Evolutionary conservation across 1,284 basidiomycete species (phyloP), one percentile per base, ranked within the genome.

Genomic region (Apiotrichum montevideense): DNA sequence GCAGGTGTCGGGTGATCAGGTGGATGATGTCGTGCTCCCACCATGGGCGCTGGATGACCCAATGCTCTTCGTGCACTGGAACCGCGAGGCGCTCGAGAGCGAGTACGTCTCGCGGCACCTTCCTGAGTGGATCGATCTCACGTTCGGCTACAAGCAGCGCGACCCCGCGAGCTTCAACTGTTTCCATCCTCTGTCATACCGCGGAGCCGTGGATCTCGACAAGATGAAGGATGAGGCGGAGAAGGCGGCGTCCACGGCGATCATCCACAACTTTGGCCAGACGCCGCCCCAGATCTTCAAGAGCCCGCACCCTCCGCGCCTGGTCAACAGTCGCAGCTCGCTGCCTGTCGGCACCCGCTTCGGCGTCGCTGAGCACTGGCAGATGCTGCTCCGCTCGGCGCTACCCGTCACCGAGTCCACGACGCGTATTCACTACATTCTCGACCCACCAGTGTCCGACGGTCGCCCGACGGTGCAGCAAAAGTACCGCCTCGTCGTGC

Each of bases 241-340:
- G 76, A 84, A 89, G 42, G 90, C 93, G 66, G 92, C 93, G 0
- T 90, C 90, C 2, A 88, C 94, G 7, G 90, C 92, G 4, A 95
- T 94, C 63, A 96, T 98, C 47, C 93, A 97, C 75, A 96, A 95
- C 64, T 88, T 94, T 68, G 91, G 91, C 14, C 90, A 94, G 76
- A 94, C 92, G 0, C 91, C 91, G 2, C 80, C 85, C 33, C 91
- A 90, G 70, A 82, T 97, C n/a, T 98, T 97, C 76, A 80, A 78
- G n/a, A 70, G 79, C 1, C 84, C 90, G 3, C 94, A 97, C 78
- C 90, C 90, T 0, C 76, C 81, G 44, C 82, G 91, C 14, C 82
- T 85, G 63, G 80, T 86, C 70, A 51, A 52, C 33, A 33, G 29
- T 1, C 74, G 83, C 11, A 80, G 82, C 1, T 84, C 82, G 5